Percentiles rank a stretch among this genome's conserved stretches.
Conservation (phyloP, 768 basidiomycete genomes). For the Suillus plorans region DNA sequence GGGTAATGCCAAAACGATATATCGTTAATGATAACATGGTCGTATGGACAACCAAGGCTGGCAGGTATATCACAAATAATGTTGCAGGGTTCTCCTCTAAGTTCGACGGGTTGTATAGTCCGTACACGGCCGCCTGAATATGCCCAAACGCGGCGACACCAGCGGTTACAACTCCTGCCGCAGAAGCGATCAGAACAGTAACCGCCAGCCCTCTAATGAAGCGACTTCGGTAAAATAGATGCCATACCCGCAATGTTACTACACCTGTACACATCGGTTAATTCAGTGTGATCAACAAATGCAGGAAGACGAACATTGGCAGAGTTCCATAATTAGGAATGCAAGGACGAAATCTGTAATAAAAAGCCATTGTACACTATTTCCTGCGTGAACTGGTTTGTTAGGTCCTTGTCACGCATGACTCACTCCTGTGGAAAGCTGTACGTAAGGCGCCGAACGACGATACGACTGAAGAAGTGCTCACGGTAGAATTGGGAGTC, state of each 20-base stretch:
- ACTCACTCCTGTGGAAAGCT: background rate
- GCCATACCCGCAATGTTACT: conserved; percentile 22
- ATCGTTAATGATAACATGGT: conserved; percentile 17
- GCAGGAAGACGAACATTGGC: conserved; percentile 16
- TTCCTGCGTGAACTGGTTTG: background rate
- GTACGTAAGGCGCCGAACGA: background rate
- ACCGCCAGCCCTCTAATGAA: conserved; percentile 7
- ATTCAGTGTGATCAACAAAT: background rate
- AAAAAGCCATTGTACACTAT: background rate
- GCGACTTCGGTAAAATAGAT: conserved; percentile 11
- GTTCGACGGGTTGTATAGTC: background rate
- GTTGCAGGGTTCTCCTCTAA: background rate
- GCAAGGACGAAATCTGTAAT: background rate
- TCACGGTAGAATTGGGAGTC: background rate
- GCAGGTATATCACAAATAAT: conserved; percentile 13
- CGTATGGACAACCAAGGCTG: conserved; percentile 16
- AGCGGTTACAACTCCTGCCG: background rate
- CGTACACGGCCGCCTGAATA: background rate
- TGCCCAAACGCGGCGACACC: background rate
- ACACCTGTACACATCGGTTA: conserved; percentile 5
- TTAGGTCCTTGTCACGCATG: background rate
- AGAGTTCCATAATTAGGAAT: conserved; percentile 8
- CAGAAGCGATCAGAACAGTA: background rate
- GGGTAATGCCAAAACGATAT: conserved; percentile 16
- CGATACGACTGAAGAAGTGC: background rate